Conservation (phyloP, 2,329 filamentous ascomycete genomes). For the Aphanocladium album region DNA sequence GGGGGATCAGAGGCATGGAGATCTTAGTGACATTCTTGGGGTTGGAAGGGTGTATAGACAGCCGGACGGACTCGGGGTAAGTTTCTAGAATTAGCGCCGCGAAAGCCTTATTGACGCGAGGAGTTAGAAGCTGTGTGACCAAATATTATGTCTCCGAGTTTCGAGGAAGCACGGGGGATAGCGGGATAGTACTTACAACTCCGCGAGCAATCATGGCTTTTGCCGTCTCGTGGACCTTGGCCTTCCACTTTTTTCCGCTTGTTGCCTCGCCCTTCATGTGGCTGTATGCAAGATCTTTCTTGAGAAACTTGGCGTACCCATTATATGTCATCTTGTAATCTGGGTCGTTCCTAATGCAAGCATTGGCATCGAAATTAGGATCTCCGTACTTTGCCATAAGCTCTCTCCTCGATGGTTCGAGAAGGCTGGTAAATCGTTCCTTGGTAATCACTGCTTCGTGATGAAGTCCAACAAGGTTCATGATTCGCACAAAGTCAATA, state of each 20-base stretch:
- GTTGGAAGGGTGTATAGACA: conserved; percentile 14
- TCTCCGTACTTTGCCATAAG: conserved; percentile 7
- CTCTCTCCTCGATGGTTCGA: conserved; percentile 5
- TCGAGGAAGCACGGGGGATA: not conserved
- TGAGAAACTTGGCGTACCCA: conserved; percentile 15
- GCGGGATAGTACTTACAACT: not conserved
- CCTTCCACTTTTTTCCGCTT: conserved; percentile 11
- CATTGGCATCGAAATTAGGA: conserved; percentile 10
- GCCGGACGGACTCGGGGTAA: conserved; percentile 9
- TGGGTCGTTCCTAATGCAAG: conserved; percentile 14
- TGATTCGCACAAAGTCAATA: conserved; percentile 14
- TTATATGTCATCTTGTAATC: conserved; percentile 15
- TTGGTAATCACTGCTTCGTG: not conserved
- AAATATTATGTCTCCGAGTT: not conserved
- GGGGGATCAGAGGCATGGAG: conserved; percentile 15
- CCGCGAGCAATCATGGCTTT: conserved; percentile 15
- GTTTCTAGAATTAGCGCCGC: conserved; percentile 10
- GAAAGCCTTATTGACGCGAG: conserved; percentile 10
- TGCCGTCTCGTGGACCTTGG: conserved; percentile 11
- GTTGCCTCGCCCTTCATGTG: not conserved
- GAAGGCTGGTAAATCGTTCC: not conserved
- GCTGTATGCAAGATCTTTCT: conserved; percentile 12
- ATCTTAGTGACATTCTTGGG: conserved; percentile 13
- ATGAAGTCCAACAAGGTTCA: conserved; percentile 8
- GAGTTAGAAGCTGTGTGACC: not conserved